Conservation (phyloP, 129 eudicot genomes). For the Flaveria linearis region DNA sequence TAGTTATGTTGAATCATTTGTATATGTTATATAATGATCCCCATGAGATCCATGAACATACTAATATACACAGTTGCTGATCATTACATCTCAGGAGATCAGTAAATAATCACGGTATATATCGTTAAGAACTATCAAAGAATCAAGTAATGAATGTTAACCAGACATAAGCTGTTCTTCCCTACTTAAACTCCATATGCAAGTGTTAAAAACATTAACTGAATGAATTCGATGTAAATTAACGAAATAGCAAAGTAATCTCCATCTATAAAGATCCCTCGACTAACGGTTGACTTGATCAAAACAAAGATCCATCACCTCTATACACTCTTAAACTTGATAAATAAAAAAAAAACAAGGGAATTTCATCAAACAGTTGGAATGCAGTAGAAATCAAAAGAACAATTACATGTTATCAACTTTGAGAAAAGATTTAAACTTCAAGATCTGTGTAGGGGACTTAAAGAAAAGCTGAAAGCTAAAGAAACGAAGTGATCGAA, state of each 20-base stretch:
- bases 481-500: not conserved
- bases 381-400: conserved; percentile 18
- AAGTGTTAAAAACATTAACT: conserved; percentile 26
- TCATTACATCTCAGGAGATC: conserved; percentile 42
- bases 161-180: not conserved
- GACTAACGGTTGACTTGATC: conserved; percentile 51
- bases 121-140: conserved; percentile 44
- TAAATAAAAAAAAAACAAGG: conserved; percentile 20
- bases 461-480: not conserved
- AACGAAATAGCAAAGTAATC: conserved; percentile 28
- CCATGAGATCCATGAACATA: conserved; percentile 37
- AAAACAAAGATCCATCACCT: conserved; percentile 49
- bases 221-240: conserved; percentile 22
- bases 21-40: conserved; percentile 28
- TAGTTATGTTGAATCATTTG: conserved; percentile 29
- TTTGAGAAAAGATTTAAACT: not conserved
- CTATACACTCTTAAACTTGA: conserved; percentile 29
- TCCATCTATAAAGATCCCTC: conserved; percentile 46
- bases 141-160: conserved; percentile 35
- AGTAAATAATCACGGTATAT: conserved; percentile 34
- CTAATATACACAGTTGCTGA: conserved; percentile 31
- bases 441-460: conserved; percentile 5
- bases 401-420: conserved; percentile 28
- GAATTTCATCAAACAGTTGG: conserved; percentile 32
- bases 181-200: conserved; percentile 49